A percentile compares a stretch with the other conserved stretches of the same genome.
Evolutionary conservation across 306 rosid species (phyloP).

Genomic region (Prunus campanulata): DNA sequence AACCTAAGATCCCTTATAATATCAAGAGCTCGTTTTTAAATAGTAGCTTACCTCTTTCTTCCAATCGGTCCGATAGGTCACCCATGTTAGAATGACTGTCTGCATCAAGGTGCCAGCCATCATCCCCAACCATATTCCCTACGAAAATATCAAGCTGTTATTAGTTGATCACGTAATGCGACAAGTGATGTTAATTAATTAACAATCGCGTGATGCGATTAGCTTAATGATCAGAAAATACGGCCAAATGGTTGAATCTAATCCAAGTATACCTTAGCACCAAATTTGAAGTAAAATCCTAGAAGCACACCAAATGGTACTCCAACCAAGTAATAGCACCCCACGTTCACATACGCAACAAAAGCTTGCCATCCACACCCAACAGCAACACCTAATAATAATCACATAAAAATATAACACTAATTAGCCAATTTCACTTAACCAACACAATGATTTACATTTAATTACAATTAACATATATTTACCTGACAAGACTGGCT

Average conservation of each 20-base stretch:
- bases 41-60: slow-evolving; percentile 49
- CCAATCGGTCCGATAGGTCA: slow-evolving; percentile 67
- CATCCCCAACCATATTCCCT: slow-evolving; percentile 89
- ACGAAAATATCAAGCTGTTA: background rate
- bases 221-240: too few species aligned
- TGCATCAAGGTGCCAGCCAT: slow-evolving; percentile 59
- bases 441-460: too few species aligned
- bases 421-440: background rate
- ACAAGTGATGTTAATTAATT: background rate
- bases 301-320: slow-evolving; percentile 57
- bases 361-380: slow-evolving; percentile 94
- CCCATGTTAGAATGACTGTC: slow-evolving; percentile 54
- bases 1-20: background rate
- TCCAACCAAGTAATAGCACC: slow-evolving; percentile 63
- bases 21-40: background rate
- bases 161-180: background rate
- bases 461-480: too few species aligned
- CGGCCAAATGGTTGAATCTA: background rate
- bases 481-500: slow-evolving; percentile 77
- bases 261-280: slow-evolving; percentile 53
- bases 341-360: slow-evolving; percentile 75
- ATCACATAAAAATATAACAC: background rate
- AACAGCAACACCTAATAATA: slow-evolving; percentile 76
- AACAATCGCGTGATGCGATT: background rate
- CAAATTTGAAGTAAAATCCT: slow-evolving; percentile 60